Conservation (phyloP, 129 eudicot species). For the Lactuca saligna region DNA sequence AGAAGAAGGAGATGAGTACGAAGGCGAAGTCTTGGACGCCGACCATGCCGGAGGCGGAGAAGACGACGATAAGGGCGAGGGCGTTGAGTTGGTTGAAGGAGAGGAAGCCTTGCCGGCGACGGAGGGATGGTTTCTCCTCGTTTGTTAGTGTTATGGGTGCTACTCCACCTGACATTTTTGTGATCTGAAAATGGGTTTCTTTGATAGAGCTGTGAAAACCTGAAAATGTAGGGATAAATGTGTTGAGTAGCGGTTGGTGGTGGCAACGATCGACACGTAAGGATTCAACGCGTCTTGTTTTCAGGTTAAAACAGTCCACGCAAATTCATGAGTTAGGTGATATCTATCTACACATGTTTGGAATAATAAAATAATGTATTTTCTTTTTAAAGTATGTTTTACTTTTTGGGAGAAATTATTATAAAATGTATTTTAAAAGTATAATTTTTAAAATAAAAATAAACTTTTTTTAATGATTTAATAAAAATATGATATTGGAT, state of each 20-base stretch:
- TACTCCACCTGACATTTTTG: conserved; percentile 73
- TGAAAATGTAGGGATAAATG: neutral
- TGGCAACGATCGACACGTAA: conserved; percentile 11
- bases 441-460: too few relatives aligned
- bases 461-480: too few relatives aligned
- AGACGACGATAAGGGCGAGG: conserved; percentile 48
- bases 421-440: too few relatives aligned
- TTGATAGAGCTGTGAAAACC: neutral
- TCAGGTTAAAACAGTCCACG: neutral
- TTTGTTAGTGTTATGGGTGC: conserved; percentile 29
- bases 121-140: conserved; percentile 22
- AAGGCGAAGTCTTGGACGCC: conserved; percentile 43
- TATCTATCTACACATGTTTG: too few relatives aligned
- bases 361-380: too few relatives aligned
- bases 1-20: conserved; percentile 54
- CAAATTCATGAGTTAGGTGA: neutral
- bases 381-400: too few relatives aligned
- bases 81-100: conserved; percentile 57
- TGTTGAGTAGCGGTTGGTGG: conserved; percentile 20
- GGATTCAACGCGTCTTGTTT: neutral
- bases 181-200: neutral
- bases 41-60: conserved; percentile 72
- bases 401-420: too few relatives aligned
- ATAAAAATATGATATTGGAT: too few relatives aligned
- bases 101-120: conserved; percentile 24